Evolutionary conservation across 257 asterid genomes (phyloP).

Genomic region (Solanum sejunctum): DNA sequence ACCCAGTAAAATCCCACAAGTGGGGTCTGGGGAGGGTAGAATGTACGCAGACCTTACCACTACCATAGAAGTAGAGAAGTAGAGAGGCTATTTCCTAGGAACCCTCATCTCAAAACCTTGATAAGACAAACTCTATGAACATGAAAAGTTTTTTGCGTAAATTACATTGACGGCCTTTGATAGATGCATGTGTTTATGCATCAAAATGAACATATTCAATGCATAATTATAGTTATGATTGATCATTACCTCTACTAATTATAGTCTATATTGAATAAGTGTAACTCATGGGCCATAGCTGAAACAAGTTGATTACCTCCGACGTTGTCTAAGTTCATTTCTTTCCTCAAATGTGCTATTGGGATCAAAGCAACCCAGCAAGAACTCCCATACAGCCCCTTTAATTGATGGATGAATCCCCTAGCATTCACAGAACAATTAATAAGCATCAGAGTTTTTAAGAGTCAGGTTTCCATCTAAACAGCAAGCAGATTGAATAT

Average conservation of each 20-base stretch:
- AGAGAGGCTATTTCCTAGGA: too few relatives aligned
- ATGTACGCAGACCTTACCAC: too few relatives aligned
- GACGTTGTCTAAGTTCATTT: slow-evolving; percentile 43
- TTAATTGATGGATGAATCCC: slow-evolving; percentile 89
- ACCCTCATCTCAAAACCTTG: too few relatives aligned
- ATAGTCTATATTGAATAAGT: not conserved
- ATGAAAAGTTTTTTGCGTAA: not conserved
- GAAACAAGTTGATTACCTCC: slow-evolving; percentile 45
- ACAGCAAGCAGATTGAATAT: not conserved
- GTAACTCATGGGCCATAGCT: not conserved
- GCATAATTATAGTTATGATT: not conserved
- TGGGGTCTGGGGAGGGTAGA: too few relatives aligned
- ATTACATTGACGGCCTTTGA: not conserved
- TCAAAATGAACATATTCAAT: not conserved
- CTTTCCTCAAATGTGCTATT: slow-evolving; percentile 66
- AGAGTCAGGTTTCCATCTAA: not conserved
- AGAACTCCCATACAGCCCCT: slow-evolving; percentile 93
- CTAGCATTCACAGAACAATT: slow-evolving; percentile 20
- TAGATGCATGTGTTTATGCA: not conserved
- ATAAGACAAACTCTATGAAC: not conserved
- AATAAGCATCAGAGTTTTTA: not conserved
- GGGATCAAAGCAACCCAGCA: slow-evolving; percentile 92
- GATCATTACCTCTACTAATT: not conserved
- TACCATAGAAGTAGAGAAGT: too few relatives aligned
- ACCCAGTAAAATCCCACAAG: too few relatives aligned